Percentiles rank a stretch among this genome's conserved stretches.
Conservation (phyloP, 2,329 filamentous ascomycete species). For the Aschersonia sp. region DNA sequence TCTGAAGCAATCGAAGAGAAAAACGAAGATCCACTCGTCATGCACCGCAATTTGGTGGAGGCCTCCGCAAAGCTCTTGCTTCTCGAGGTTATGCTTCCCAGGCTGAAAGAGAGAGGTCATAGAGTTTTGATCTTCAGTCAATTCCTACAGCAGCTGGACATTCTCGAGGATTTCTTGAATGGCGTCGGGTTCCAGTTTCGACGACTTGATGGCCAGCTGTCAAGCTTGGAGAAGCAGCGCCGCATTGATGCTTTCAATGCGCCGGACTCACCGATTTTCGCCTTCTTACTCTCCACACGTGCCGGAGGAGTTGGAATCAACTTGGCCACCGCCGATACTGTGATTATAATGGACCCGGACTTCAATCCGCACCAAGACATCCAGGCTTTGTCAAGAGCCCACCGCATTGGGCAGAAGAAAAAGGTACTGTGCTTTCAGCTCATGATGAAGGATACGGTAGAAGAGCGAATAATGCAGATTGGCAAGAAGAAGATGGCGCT, state of each 20-base stretch:
- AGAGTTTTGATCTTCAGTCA: constrained; percentile 93
- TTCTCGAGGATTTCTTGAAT: constrained; percentile 81
- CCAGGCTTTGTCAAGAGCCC: constrained; percentile 84
- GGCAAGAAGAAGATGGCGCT: constrained; percentile 92
- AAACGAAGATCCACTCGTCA: constrained; percentile 40
- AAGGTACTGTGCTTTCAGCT: constrained; percentile 93
- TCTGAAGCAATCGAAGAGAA: constrained; percentile 80
- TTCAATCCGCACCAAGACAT: constrained; percentile 98
- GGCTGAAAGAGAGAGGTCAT: constrained; percentile 71
- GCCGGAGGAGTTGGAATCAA: constrained; percentile 97
- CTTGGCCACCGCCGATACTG: constrained; percentile 88
- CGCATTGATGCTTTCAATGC: constrained; percentile 90
- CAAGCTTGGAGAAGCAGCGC: constrained; percentile 78
- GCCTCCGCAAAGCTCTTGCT: constrained; percentile 82
- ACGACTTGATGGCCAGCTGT: constrained; percentile 74
- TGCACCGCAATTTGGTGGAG: constrained; percentile 73
- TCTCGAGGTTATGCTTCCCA: constrained; percentile 73
- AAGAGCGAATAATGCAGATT: constrained; percentile 93
- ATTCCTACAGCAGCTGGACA: constrained; percentile 75
- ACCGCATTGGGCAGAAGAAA: constrained; percentile 90
- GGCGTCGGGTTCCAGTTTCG: constrained; percentile 59
- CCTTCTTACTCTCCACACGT: constrained; percentile 83
- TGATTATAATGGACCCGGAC: constrained; percentile 93
- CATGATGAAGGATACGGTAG: constrained; percentile 75
- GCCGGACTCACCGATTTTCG: constrained; percentile 68